Conservation (phyloP, 2,329 filamentous ascomycete genomes). For the Tetracladium maxilliforme region DNA sequence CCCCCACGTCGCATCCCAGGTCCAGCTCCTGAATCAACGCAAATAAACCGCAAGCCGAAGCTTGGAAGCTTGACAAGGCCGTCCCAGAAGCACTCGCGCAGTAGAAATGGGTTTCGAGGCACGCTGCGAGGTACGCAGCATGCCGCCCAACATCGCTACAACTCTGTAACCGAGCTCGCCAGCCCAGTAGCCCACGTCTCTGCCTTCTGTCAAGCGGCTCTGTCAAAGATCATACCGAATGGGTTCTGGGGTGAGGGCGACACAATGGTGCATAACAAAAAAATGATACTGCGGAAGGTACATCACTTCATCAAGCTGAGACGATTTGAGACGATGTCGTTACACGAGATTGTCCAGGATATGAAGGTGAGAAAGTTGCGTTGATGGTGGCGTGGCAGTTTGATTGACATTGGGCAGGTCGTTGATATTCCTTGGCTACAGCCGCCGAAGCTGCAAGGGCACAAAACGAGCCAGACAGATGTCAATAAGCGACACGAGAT, state of each 20-base stretch:
- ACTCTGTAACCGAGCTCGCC: too few relatives aligned
- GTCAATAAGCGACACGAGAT: conserved; percentile 63
- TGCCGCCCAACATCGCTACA: too few relatives aligned
- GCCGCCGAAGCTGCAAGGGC: conserved; percentile 27
- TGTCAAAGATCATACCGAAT: conserved; percentile 58
- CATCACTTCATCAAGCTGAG: conserved; percentile 65
- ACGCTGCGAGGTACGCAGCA: too few relatives aligned
- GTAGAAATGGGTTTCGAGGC: too few relatives aligned
- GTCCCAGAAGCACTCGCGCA: too few relatives aligned
- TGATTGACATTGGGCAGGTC: conserved; percentile 30
- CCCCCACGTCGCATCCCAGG: too few relatives aligned
- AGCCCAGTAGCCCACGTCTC: conserved; percentile 58
- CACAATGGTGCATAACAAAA: conserved; percentile 41
- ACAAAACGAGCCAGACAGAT: conserved; percentile 57
- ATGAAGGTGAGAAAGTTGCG: conserved; percentile 45
- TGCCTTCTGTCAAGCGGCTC: conserved; percentile 68
- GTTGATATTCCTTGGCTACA: conserved; percentile 59
- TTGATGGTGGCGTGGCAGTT: conserved; percentile 3
- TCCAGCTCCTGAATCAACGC: too few relatives aligned
- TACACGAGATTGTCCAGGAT: conserved; percentile 65
- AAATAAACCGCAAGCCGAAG: too few relatives aligned
- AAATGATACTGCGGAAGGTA: conserved; percentile 48
- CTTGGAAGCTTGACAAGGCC: too few relatives aligned
- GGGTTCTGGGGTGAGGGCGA: conserved; percentile 56
- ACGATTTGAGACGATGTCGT: conserved; percentile 64